Evolutionary conservation across 108 stramenopile genomes (phyloP).

Genomic region (Bacterosira constricta): DNA sequence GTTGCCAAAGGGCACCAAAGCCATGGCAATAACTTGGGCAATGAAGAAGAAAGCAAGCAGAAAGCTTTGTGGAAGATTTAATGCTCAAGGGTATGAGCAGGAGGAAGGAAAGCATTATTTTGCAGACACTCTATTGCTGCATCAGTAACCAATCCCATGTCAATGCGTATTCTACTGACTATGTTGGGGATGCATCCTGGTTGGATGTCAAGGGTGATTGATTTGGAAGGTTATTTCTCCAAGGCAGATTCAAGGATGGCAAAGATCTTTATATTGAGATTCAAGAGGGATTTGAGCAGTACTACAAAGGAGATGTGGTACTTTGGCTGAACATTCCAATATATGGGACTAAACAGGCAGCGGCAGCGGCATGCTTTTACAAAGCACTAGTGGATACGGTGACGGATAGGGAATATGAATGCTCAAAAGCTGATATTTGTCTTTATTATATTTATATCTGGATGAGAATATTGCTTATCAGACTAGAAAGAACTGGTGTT

Average conservation of each 20-base stretch:
- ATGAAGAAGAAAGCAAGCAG: slow-evolving; percentile 10
- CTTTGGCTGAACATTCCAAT: slow-evolving; percentile 4
- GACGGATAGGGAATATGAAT: neutral
- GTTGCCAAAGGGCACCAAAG: slow-evolving; percentile 9
- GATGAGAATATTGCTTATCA: no score
- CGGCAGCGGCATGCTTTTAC: neutral
- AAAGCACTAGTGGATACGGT: neutral
- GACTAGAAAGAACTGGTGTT: no score
- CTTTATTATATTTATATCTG: no score
- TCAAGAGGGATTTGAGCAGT: slow-evolving; percentile 23
- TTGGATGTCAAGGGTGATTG: neutral
- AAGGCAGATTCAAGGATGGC: slow-evolving; percentile 19
- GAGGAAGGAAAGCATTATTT: slow-evolving; percentile 18
- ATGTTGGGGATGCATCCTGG: neutral
- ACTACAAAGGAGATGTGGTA: slow-evolving; percentile 6
- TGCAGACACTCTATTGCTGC: neutral
- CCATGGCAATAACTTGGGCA: slow-evolving; percentile 14
- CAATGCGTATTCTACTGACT: slow-evolving; percentile 13
- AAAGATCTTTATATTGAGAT: slow-evolving; percentile 17
- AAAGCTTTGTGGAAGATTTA: neutral
- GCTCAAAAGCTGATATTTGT: no score
- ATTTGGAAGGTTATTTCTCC: slow-evolving; percentile 14
- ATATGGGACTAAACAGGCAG: no score
- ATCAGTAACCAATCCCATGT: neutral
- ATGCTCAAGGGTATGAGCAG: slow-evolving; percentile 9